These are phyloP conservation scores for Themeda triandra DNA, from an alignment of 176 grass and related monocot genomes.

Conservation along the genomic window DNA sequence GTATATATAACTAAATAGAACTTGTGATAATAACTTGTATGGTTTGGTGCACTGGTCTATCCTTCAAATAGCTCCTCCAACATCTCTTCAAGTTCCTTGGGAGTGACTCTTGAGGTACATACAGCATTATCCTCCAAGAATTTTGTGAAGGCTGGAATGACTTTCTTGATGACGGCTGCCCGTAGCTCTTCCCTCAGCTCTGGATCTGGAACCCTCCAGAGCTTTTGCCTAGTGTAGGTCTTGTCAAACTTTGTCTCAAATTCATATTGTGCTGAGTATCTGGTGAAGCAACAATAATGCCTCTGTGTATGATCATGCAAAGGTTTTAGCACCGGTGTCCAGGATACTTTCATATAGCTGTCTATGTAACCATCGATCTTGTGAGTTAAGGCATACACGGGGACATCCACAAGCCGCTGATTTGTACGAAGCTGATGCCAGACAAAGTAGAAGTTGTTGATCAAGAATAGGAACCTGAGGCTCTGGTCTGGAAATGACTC, in stretches of 20 bases:
- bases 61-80: neutral
- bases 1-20: no score
- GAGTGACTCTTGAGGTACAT: neutral
- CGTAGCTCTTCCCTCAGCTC: neutral
- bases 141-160: neutral
- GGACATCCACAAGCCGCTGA: neutral
- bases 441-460: neutral
- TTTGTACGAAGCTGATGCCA: neutral
- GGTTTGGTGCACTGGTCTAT: neutral
- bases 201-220: neutral
- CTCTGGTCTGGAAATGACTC: neutral
- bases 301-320: neutral
- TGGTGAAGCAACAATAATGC: neutral
- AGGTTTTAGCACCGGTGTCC: neutral
- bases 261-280: neutral
- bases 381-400: neutral
- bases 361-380: neutral
- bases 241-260: neutral
- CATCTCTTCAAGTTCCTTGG: neutral
- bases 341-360: neutral
- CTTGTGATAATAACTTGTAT: no score
- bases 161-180: neutral
- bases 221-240: neutral
- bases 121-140: neutral
- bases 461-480: neutral